These are phyloP conservation scores for Starmerella asiatica DNA, from an alignment of 805 yeast species.

Conservation along the genomic window DNA sequence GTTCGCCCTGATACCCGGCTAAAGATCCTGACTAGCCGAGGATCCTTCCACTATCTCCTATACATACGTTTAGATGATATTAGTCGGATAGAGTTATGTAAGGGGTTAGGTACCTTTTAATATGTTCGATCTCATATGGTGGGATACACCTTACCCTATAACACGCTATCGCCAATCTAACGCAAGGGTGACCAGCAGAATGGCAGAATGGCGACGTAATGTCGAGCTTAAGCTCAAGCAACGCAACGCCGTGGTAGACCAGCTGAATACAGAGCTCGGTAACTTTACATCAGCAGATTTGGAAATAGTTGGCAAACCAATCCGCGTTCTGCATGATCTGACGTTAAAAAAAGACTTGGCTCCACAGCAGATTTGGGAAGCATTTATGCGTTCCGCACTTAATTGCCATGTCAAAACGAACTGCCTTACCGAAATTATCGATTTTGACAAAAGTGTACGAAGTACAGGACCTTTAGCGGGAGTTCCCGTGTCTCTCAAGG, in stretches of 20 bases:
- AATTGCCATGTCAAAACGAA: constrained; percentile 47
- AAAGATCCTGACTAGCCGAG: too few relatives aligned
- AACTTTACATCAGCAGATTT: neutral
- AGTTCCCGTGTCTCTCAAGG: constrained; percentile 48
- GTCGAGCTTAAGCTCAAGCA: neutral
- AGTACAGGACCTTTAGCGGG: constrained; percentile 53
- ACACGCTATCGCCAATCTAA: too few relatives aligned
- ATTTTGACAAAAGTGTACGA: constrained; percentile 38
- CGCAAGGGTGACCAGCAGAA: too few relatives aligned
- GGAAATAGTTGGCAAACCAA: neutral
- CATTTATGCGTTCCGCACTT: constrained; percentile 50
- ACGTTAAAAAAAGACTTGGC: constrained; percentile 25
- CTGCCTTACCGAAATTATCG: constrained; percentile 46
- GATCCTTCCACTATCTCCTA: too few relatives aligned
- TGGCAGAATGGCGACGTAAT: neutral
- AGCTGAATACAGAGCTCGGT: neutral
- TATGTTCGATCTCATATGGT: too few relatives aligned
- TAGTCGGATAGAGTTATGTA: too few relatives aligned
- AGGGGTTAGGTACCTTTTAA: too few relatives aligned
- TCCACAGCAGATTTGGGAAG: constrained; percentile 41
- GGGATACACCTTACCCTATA: too few relatives aligned
- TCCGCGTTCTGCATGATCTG: neutral
- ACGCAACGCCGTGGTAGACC: neutral
- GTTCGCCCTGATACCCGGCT: too few relatives aligned
- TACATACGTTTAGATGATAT: too few relatives aligned